Percentiles rank a stretch among this genome's conserved stretches.
phyloP scores from a whole-genome alignment of 2,329 filamentous ascomycete genomes.

The Sarocladium strictum region DNA sequence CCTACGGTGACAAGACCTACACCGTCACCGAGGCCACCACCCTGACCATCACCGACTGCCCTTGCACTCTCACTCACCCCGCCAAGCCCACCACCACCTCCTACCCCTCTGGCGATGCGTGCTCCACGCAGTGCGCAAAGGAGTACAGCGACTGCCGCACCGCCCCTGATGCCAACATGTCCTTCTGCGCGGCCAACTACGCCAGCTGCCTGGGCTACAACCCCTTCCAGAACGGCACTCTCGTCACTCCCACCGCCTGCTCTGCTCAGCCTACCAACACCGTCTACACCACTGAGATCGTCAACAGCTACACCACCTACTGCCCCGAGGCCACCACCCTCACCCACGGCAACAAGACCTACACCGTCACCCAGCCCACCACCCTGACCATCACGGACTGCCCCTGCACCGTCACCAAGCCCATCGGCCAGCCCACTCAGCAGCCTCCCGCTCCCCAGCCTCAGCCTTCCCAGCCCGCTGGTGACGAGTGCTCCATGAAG shows the following conservation, averaged over 20 bases:
- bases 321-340: constrained; percentile 45
- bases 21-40: constrained; percentile 48
- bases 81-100: background rate
- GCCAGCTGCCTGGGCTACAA: constrained; percentile 20
- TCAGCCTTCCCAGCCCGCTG: background rate
- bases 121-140: constrained; percentile 15
- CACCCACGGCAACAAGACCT: constrained; percentile 43
- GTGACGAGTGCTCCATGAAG: background rate
- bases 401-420: constrained; percentile 21
- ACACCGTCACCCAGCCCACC: constrained; percentile 48
- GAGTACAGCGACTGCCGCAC: constrained; percentile 16
- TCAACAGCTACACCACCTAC: constrained; percentile 30
- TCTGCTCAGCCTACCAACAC: constrained; percentile 1
- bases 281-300: constrained; percentile 17
- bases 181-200: constrained; percentile 19
- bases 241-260: constrained; percentile 8
- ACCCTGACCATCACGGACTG: constrained; percentile 50
- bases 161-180: constrained; percentile 16
- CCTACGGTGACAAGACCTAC: constrained; percentile 44
- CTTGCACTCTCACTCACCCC: constrained; percentile 15
- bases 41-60: constrained; percentile 49
- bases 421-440: background rate
- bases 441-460: constrained; percentile 10
- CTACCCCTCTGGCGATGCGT: constrained; percentile 9
- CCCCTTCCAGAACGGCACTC: constrained; percentile 14